A percentile compares a stretch with the other conserved stretches of the same genome.
These are phyloP conservation scores for Talaromyces sp. DNA, from an alignment of 2,329 filamentous ascomycete species.

Conservation along the genomic window DNA sequence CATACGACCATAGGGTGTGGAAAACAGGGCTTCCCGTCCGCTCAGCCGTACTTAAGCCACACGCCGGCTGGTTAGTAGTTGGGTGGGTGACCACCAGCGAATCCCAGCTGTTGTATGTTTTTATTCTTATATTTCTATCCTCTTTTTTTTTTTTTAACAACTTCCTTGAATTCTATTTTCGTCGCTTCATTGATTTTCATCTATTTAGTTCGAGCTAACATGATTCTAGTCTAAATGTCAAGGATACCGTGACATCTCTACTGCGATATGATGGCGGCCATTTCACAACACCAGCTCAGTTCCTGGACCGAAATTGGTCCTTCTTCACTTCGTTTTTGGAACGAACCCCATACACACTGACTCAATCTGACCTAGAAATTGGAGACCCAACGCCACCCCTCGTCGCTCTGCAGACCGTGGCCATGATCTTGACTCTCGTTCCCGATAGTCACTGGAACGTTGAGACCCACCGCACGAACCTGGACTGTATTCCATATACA, in stretches of 20 bases:
- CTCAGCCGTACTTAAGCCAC: conserved; percentile 22
- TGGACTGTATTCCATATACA: conserved; percentile 25
- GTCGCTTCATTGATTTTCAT: neutral
- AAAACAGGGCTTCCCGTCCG: conserved; percentile 22
- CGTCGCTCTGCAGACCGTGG: conserved; percentile 42
- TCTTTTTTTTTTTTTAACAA: neutral
- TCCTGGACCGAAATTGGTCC: conserved; percentile 54
- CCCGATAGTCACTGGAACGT: conserved; percentile 40
- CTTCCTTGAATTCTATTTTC: too few species aligned
- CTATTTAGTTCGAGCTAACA: neutral
- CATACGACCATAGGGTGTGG: conserved; percentile 21
- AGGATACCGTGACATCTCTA: conserved; percentile 38
- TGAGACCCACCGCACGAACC: conserved; percentile 39
- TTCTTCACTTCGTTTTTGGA: conserved; percentile 35
- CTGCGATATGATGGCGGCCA: conserved; percentile 55
- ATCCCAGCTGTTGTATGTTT: conserved; percentile 20
- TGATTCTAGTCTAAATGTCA: conserved; percentile 19
- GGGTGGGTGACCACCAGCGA: conserved; percentile 22
- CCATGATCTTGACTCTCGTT: conserved; percentile 42
- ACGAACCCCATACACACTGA: conserved; percentile 1
- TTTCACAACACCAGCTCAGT: conserved; percentile 55
- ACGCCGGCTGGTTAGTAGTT: conserved; percentile 21
- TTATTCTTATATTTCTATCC: neutral
- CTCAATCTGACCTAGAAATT: neutral
- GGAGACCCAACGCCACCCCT: conserved; percentile 27